Conservation (phyloP, 2,329 filamentous ascomycete species). For the Trichoderma cornu-damae region DNA sequence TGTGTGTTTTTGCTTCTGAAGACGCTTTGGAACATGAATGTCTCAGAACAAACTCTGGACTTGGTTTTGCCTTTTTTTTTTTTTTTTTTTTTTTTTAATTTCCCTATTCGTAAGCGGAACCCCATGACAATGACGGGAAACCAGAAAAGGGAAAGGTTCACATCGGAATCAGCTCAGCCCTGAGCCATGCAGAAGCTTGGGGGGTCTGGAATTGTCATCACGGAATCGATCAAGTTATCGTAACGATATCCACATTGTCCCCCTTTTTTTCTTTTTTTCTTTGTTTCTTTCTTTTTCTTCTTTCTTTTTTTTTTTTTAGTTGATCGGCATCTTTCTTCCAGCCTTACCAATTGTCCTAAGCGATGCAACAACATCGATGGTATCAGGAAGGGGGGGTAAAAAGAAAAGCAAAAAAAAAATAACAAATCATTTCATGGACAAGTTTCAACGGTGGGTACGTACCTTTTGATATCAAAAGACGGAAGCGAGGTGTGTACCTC, state of each 20-base stretch:
- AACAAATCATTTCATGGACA: background rate
- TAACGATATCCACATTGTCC: no score
- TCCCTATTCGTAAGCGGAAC: constrained; percentile 1
- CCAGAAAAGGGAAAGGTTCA: background rate
- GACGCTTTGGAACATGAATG: constrained; percentile 11
- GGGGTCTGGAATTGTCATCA: background rate
- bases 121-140: constrained; percentile 2
- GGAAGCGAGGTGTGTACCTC: constrained; percentile 7
- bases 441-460: background rate
- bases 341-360: background rate
- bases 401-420: background rate
- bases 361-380: background rate
- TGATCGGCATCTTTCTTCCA: background rate
- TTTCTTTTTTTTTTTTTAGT: no score
- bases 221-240: no score
- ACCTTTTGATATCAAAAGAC: background rate
- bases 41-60: no score
- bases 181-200: background rate
- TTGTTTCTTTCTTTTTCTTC: no score
- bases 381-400: background rate
- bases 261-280: no score
- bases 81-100: background rate
- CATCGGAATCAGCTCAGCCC: constrained; percentile 1
- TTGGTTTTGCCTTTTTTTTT: background rate
- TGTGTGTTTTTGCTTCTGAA: background rate